phyloP scores from a whole-genome alignment of 768 basidiomycete genomes.

The Botryobasidium botryosum region DNA sequence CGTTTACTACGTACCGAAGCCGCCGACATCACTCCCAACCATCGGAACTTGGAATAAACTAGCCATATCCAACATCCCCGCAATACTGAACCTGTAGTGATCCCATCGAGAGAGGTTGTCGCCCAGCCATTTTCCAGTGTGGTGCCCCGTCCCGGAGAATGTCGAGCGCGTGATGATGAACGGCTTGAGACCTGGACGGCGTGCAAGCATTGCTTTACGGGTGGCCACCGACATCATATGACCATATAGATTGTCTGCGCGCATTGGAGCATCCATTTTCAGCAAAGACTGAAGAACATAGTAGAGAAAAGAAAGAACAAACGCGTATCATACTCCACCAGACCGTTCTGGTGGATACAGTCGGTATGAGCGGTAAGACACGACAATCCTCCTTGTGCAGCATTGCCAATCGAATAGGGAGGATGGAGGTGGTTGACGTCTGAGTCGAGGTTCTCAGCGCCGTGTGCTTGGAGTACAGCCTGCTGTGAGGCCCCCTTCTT shows the following conservation, averaged over 20 bases:
- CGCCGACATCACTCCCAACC: slow-evolving; percentile 63
- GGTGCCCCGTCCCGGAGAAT: slow-evolving; percentile 46
- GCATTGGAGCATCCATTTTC: too few species aligned
- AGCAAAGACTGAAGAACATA: too few species aligned
- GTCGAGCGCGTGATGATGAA: slow-evolving; percentile 60
- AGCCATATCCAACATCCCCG: slow-evolving; percentile 51
- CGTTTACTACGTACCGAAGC: too few species aligned
- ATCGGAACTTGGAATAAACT: slow-evolving; percentile 51
- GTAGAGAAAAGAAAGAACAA: slow-evolving; percentile 1
- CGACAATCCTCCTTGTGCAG: slow-evolving; percentile 6
- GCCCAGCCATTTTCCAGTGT: slow-evolving; percentile 59
- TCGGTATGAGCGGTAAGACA: slow-evolving; percentile 12
- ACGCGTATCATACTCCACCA: slow-evolving; percentile 13
- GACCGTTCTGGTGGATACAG: slow-evolving; percentile 9
- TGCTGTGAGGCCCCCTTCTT: too few species aligned
- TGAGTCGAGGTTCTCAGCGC: too few species aligned
- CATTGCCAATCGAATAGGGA: slow-evolving; percentile 13
- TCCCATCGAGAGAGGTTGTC: slow-evolving; percentile 45
- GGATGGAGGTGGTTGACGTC: background rate
- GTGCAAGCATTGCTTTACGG: slow-evolving; percentile 40
- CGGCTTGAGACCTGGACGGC: slow-evolving; percentile 41
- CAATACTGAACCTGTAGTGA: slow-evolving; percentile 41
- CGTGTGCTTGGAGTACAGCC: too few species aligned
- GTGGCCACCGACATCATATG: slow-evolving; percentile 55
- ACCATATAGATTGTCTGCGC: slow-evolving; percentile 41